Evolutionary conservation across 2,329 filamentous ascomycete species (phyloP), one percentile per base, ranked within the genome.

Genomic region (Cytospora schulzeri): DNA sequence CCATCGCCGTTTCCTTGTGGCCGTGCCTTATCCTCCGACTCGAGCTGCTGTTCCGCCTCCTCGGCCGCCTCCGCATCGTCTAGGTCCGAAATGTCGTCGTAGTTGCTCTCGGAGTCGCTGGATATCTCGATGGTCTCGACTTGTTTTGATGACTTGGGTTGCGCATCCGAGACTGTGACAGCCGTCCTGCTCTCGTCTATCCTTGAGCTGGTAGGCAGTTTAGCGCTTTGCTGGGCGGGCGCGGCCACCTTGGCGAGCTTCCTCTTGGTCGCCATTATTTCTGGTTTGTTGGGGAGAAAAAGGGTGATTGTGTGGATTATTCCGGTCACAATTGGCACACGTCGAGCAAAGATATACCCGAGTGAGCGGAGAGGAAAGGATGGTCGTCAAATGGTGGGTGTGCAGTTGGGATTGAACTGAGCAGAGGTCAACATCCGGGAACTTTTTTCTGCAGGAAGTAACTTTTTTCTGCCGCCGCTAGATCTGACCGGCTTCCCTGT

Each of bases 131-230:
- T 84, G 58, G 81, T 75, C 63, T 82, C 79, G 62, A 73, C 70
- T 58, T 69, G 68, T 28, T 73, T 74, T 58, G 75, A 73, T 61
- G 75, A 75, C 50, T 79, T 72, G 51, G 75, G 73, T 29, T 63
- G 56, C 11, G 41, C 35, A 35, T 56, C 45, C 45, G 66, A 53
- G 19, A 61, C 45, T n/a, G 83, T 80, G 29, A 89, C 83, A 33
- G 83, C 77, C 17, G 85, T 79, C 70, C 79, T 81, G n/a, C 81
- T 80, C 72, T 89, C 86, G 74, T 88, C 83, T 66, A 89, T 81
- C 63, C 77, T 80, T 51, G 78, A 75, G 71, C 81, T 85, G 55
- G 78, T 75, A 3, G 79, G 71, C 22, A 78, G 73, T 72, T 84
- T 85, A 64, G 84, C 84, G 72, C 78, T 81, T 62, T 80, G 77